These are phyloP conservation scores for Rutstroemia sp. DNA, from an alignment of 2,329 filamentous ascomycete species.

Conservation along the genomic window DNA sequence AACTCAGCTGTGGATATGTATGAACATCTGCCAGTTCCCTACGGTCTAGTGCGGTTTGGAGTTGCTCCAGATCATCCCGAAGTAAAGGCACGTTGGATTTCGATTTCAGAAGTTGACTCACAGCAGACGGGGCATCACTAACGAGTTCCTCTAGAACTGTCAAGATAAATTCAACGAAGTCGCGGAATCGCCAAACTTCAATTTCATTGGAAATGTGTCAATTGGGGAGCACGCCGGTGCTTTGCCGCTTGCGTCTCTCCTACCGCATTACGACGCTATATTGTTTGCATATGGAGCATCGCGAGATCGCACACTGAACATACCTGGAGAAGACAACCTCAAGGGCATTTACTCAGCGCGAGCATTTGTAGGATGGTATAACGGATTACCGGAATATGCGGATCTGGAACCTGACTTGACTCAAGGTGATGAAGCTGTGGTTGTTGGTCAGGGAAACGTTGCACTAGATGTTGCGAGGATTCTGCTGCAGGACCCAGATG, in stretches of 20 bases:
- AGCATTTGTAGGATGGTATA: conserved; percentile 97
- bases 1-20: conserved; percentile 87
- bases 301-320: conserved; percentile 68
- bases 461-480: conserved; percentile 90
- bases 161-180: conserved; percentile 90
- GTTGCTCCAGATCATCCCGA: conserved; percentile 98
- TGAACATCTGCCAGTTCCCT: conserved; percentile 86
- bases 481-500: conserved; percentile 67
- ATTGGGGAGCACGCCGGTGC: conserved; percentile 52
- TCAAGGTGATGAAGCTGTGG: conserved; percentile 70
- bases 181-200: conserved; percentile 73
- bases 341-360: conserved; percentile 78
- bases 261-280: conserved; percentile 83
- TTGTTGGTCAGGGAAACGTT: conserved; percentile 94
- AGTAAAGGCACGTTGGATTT: conserved; percentile 63
- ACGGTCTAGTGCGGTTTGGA: conserved; percentile 84
- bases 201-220: conserved; percentile 83
- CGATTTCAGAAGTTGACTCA: background rate
- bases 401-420: conserved; percentile 66
- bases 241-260: conserved; percentile 60
- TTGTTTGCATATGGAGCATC: conserved; percentile 90
- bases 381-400: conserved; percentile 79
- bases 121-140: conserved; percentile 4
- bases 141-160: conserved; percentile 60
- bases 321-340: conserved; percentile 69